Conservation (phyloP, 2,329 filamentous ascomycete genomes). For the Cercospora nicotianae region DNA sequence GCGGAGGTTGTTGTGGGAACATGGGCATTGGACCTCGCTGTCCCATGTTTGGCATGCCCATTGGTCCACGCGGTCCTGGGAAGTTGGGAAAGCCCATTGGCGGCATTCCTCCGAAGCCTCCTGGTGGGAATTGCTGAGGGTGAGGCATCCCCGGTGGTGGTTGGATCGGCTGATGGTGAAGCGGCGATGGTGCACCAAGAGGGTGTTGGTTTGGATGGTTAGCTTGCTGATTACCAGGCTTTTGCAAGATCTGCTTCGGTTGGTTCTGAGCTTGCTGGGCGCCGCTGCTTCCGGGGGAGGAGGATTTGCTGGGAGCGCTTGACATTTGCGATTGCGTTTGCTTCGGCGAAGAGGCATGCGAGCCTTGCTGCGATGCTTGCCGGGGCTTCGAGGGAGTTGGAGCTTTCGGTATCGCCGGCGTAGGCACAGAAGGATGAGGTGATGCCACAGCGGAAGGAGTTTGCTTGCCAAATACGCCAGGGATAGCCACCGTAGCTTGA, state of each 20-base stretch:
- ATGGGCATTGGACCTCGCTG: conserved; percentile 57
- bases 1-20: conserved; percentile 54
- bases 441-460: conserved; percentile 63
- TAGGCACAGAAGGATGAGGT: conserved; percentile 75
- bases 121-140: conserved; percentile 35
- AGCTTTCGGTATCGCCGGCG: conserved; percentile 78
- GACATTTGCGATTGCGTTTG: conserved; percentile 57
- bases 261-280: conserved; percentile 66
- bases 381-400: conserved; percentile 76
- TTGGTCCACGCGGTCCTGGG: conserved; percentile 55
- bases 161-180: conserved; percentile 60
- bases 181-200: conserved; percentile 38
- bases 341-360: conserved; percentile 67
- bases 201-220: conserved; percentile 49
- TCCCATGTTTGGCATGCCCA: conserved; percentile 51
- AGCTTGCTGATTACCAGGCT: conserved; percentile 56
- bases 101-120: conserved; percentile 47
- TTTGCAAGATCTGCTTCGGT: conserved; percentile 63
- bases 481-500: conserved; percentile 53
- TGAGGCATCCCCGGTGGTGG: conserved; percentile 59
- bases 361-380: conserved; percentile 76
- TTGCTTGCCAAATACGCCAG: conserved; percentile 56
- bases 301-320: conserved; percentile 52
- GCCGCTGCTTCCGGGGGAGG: conserved; percentile 59
- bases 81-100: conserved; percentile 60